Base-by-base conservation (phyloP, 1,139 yeast species). In the Saccharomyces hybrid region DNA sequence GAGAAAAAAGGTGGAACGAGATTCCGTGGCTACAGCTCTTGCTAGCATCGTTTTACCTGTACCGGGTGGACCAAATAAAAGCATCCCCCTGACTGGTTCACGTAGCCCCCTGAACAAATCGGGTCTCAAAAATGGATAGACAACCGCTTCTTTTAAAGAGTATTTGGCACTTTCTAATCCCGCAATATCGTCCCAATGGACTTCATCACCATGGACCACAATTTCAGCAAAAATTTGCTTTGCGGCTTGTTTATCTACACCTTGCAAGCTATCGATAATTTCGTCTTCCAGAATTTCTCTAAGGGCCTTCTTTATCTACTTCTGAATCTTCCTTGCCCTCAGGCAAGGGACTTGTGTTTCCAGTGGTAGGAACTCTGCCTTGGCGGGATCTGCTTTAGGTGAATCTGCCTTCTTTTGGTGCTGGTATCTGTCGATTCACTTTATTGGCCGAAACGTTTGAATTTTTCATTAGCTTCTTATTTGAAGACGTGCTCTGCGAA, bases 1-100 rank as follows among this genome's bases (percentile, higher is more conserved):
- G 95, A 84, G 70, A 93, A 93, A 70, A 93, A 93, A 0, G 98
- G 98, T 93, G 1, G 97, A 89, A 59, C 87, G 86, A 12, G 97
- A 88, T 72, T 93, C 98, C 0, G 97, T 91, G 0, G 99, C 99
- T 7, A 93, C 98, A 0, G 99, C 98, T 61, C 97, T 77, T 0
- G 98, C 98, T 63, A 93, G 77, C 97, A 93, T 93, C 0, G 99
- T 93, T 64, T 93, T 93, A 59, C 99, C 99, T 0, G 99, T 93
- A 19, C 99, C 99, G 0, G 99, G 99, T 0, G 99, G 99, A 0
- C 99, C 99, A 75, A 93, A 93, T 34, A 93, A 73, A 28, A 93
- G 75, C 97, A 93, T 91, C 7, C 99, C 99, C 60, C 97, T 75
- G 0, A 96, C 96, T 0, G 99, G 99, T 70, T 93, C 98, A 61